Evolutionary conservation across 78 protist species (phyloP).

Genomic region (Protostelium mycophagum): DNA sequence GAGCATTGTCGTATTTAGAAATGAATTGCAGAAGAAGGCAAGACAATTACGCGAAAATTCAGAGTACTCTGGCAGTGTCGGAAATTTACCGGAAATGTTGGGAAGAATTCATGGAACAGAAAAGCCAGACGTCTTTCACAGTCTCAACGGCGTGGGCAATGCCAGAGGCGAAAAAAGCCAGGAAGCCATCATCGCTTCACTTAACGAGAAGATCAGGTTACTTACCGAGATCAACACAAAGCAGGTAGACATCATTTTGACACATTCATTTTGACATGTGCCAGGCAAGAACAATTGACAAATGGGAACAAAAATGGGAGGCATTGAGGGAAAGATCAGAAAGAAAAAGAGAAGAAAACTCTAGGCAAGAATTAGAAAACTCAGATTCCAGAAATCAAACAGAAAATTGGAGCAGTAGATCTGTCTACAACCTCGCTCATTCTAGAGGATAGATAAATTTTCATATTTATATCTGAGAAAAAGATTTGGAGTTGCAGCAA

Average conservation of each 20-base stretch:
- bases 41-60: background rate
- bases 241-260: background rate
- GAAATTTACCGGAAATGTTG: background rate
- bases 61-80: background rate
- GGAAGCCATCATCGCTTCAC: no score
- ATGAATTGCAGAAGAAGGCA: background rate
- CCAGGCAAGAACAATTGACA: background rate
- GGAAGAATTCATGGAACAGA: background rate
- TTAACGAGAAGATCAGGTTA: background rate
- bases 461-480: no score
- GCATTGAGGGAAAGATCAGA: background rate
- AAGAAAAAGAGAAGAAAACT: background rate
- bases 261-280: background rate
- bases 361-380: background rate
- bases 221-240: background rate
- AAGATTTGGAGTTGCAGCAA: no score
- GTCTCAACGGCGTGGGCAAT: background rate
- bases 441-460: no score
- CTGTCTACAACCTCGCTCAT: no score
- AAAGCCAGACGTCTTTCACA: background rate
- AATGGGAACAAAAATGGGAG: background rate
- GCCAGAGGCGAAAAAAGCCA: no score
- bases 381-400: no score
- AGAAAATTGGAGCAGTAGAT: no score
- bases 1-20: background rate